Evolutionary conservation across 805 yeast genomes (phyloP).

Genomic region (Suhomyces faveliae): DNA sequence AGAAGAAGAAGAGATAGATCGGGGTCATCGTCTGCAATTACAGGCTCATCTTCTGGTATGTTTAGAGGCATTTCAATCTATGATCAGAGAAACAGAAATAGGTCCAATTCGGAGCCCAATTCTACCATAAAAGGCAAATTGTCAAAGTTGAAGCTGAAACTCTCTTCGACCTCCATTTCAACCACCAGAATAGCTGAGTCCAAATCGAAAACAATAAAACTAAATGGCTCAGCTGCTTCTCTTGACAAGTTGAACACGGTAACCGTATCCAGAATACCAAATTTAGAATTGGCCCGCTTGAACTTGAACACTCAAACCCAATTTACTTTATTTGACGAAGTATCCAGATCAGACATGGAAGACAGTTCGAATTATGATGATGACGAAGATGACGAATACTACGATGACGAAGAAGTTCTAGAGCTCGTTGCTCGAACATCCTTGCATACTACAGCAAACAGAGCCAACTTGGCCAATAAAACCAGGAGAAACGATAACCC

Average conservation of each 20-base stretch:
- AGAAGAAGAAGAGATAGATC: constrained; percentile 52
- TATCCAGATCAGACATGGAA: background rate
- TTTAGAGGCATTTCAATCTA: background rate
- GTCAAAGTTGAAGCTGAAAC: constrained; percentile 15
- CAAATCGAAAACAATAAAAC: background rate
- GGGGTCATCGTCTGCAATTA: background rate
- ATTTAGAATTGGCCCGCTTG: constrained; percentile 3
- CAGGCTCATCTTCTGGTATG: background rate
- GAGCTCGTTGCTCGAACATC: constrained; percentile 4
- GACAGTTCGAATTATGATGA: constrained; percentile 1
- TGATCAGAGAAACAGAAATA: background rate
- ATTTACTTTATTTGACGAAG: constrained; percentile 4
- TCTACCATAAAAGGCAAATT: constrained; percentile 19
- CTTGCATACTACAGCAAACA: background rate
- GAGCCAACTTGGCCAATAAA: no score
- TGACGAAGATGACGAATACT: constrained; percentile 12
- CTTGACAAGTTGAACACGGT: background rate
- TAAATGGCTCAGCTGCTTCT: background rate
- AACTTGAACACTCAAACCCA: constrained; percentile 1
- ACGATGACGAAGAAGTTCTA: constrained; percentile 13
- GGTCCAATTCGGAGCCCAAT: constrained; percentile 23
- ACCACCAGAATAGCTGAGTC: background rate
- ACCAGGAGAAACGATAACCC: background rate
- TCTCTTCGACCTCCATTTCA: background rate
- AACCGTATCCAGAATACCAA: constrained; percentile 1